Percentiles rank a stretch among this genome's conserved stretches.
phyloP scores from a whole-genome alignment of 106 monocot genomes.

The Gastrodia elata region DNA sequence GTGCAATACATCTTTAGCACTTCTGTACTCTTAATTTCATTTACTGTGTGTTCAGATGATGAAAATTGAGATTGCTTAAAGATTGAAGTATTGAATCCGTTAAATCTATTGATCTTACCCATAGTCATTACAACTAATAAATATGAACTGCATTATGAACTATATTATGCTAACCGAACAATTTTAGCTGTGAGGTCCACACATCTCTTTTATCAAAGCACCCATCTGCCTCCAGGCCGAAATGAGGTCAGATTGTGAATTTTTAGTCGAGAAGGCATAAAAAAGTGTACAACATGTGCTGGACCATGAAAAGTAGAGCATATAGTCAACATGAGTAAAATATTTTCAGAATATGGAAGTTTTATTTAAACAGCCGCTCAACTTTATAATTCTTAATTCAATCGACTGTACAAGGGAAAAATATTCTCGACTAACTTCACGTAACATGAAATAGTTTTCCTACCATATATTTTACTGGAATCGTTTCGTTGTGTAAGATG shows the following conservation, averaged over 20 bases:
- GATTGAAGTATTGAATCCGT: no score
- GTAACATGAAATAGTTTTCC: not conserved
- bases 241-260: not conserved
- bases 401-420: not conserved
- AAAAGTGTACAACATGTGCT: not conserved
- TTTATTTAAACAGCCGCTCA: not conserved
- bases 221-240: not conserved
- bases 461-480: not conserved
- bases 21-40: no score
- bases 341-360: not conserved
- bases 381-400: not conserved
- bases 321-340: not conserved
- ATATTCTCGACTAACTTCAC: not conserved
- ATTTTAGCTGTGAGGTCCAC: no score
- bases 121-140: no score
- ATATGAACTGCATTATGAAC: no score
- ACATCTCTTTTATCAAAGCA: not conserved
- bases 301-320: not conserved
- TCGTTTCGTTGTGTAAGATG: not conserved
- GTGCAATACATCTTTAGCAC: no score
- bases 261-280: not conserved
- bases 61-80: no score
- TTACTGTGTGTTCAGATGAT: no score
- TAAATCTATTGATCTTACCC: no score
- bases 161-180: no score